Evolutionary conservation across 352 stramenopile species (phyloP), one percentile per base, ranked within the genome.

Genomic region (Globisporangium paddicum): DNA sequence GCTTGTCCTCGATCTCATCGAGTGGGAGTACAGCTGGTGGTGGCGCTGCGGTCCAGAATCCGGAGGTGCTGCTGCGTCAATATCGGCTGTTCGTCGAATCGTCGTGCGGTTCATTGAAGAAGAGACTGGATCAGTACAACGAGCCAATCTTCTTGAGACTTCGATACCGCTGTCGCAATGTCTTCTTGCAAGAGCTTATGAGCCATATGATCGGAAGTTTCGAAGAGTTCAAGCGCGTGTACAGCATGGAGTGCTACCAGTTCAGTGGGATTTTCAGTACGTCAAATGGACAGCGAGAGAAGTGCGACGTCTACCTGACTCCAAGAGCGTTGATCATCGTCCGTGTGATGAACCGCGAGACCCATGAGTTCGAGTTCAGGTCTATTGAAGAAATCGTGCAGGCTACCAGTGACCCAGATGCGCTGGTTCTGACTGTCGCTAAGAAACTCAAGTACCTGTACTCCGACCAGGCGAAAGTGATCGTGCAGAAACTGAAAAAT

Each of bases 101-200:
- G 8, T 47, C 70, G 11, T 87, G 74, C 32, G 83, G 81, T 1
- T 62, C 70, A 2, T 62, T 77, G n/a, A 85, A 89, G 58, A 82
- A 79, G 61, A 60, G 64, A 2, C 67, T 91, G 30, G 68, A 78
- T 42, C 65, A 86, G 28, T 88, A 91, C 49, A 68, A 74, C 8
- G 83, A 93, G 19, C 61, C 81, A 1, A 62, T 86, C 11, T 91
- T 80, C 51, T 56, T 93, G 32, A 73, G 81, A 14, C 76, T 93
- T 30, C 79, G 83, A 1, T 93, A 87, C 48, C 75, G 83, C 48
- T 89, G 83, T 46, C 79, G 82, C 14, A 93, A 87, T 40, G 67
- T 76, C 25, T 93, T 93, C 42, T 64, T 93, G 49, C 83, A 93
- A 69, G 83, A 93, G 52, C 62, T 93, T 2, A 89, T 93, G 77